These are phyloP conservation scores for Ceriops zippeliana DNA, from an alignment of 345 rosid species.

Conservation along the genomic window DNA sequence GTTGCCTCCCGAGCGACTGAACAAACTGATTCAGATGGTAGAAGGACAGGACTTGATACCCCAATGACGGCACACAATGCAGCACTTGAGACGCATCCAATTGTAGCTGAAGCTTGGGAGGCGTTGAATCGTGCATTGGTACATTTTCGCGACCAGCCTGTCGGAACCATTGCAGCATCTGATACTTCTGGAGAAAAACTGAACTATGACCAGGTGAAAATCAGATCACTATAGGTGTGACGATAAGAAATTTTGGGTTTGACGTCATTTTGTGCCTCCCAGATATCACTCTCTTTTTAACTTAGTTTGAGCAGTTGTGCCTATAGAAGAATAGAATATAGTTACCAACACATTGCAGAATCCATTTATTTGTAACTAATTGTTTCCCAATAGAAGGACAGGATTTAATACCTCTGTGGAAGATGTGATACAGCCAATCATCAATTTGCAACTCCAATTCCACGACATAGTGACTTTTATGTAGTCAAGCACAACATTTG, in stretches of 20 bases:
- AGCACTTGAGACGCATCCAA: slow-evolving; percentile 55
- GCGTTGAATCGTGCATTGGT: slow-evolving; percentile 70
- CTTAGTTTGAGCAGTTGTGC: no score
- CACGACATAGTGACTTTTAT: no score
- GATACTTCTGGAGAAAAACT: slow-evolving; percentile 77
- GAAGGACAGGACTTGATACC: slow-evolving; percentile 59
- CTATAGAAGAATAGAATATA: no score
- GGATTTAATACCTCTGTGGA: no score
- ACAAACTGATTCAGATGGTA: slow-evolving; percentile 37
- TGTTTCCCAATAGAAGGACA: no score
- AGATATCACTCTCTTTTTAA: no score
- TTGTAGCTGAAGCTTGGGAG: slow-evolving; percentile 82
- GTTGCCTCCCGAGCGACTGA: slow-evolving; percentile 30
- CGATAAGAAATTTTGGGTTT: not conserved
- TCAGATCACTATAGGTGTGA: not conserved
- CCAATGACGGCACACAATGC: slow-evolving; percentile 46
- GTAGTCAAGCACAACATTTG: no score
- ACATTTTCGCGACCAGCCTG: slow-evolving; percentile 77
- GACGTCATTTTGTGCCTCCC: not conserved
- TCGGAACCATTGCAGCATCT: slow-evolving; percentile 86
- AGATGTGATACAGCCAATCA: no score
- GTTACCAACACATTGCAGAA: no score
- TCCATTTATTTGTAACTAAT: no score
- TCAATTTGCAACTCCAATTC: no score
- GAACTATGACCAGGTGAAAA: slow-evolving; percentile 87